These are phyloP conservation scores for Spencermartinsiella ligniputridi DNA, from an alignment of 1,139 yeast species.

Conservation along the genomic window DNA sequence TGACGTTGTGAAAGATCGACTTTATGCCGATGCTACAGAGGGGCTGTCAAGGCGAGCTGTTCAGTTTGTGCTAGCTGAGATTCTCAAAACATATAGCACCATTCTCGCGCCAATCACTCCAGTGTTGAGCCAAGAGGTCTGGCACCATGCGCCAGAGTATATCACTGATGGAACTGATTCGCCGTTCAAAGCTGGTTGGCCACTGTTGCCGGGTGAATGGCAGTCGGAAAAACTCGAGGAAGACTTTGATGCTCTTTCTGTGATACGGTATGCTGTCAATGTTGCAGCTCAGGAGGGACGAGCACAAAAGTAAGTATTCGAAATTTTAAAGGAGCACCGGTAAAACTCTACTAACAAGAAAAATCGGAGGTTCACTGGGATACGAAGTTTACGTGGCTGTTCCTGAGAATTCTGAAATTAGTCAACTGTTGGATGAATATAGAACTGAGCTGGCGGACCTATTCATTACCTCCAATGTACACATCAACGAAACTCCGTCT, in stretches of 20 bases:
- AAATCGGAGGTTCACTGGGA: conserved; percentile 62
- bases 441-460: conserved; percentile 43
- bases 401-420: conserved; percentile 16
- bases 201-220: conserved; percentile 41
- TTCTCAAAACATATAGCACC: conserved; percentile 58
- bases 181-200: conserved; percentile 51
- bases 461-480: conserved; percentile 60
- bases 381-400: conserved; percentile 44
- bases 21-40: conserved; percentile 60
- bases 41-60: conserved; percentile 57
- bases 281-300: conserved; percentile 47
- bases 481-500: conserved; percentile 32
- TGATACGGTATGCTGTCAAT: conserved; percentile 48
- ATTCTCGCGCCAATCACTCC: conserved; percentile 81
- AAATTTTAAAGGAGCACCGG: not conserved
- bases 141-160: conserved; percentile 51
- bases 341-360: conserved; percentile 7
- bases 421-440: conserved; percentile 25
- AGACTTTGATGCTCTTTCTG: conserved; percentile 40
- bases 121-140: conserved; percentile 77
- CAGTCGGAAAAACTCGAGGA: conserved; percentile 27
- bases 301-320: conserved; percentile 37
- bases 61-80: conserved; percentile 64
- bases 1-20: conserved; percentile 77
- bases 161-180: conserved; percentile 38